A percentile compares a stretch with the other conserved stretches of the same genome.
Evolutionary conservation across 345 rosid species (phyloP).

Genomic region (Dipteronia sinensis): DNA sequence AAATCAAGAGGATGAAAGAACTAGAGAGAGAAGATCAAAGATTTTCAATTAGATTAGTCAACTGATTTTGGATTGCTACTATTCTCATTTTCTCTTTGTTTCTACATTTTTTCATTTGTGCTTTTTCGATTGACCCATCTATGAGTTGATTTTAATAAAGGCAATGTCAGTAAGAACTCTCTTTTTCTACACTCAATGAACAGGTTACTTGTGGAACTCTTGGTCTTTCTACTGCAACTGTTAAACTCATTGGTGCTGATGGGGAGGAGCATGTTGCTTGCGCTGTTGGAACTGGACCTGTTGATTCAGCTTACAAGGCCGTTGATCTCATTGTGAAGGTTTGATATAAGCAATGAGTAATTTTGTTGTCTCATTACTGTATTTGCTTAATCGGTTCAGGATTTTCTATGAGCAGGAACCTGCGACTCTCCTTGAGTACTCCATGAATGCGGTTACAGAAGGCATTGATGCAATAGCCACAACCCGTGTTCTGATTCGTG

Average conservation of each 20-base stretch:
- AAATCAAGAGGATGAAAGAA: background rate
- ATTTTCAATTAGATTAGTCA: background rate
- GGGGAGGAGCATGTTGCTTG: constrained; percentile 80
- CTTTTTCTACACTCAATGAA: constrained; percentile 16
- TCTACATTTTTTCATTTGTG: constrained; percentile 1
- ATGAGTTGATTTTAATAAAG: background rate
- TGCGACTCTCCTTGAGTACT: constrained; percentile 75
- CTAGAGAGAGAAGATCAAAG: background rate
- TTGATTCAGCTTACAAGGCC: constrained; percentile 98
- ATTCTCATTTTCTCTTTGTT: background rate
- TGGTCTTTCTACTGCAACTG: constrained; percentile 90
- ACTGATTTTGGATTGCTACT: background rate
- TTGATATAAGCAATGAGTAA: background rate
- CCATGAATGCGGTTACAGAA: constrained; percentile 84
- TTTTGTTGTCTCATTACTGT: background rate
- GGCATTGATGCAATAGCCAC: constrained; percentile 98
- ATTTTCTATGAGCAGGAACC: constrained; percentile 55
- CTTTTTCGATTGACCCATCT: background rate
- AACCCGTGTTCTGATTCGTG: constrained; percentile 85
- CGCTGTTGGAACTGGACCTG: constrained; percentile 90
- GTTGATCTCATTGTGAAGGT: constrained; percentile 88
- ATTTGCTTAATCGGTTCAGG: background rate
- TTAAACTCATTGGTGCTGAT: constrained; percentile 67
- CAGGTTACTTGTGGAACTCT: constrained; percentile 96
- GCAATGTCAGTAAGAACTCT: background rate